A percentile compares a stretch with the other conserved stretches of the same genome.
Conservation (phyloP, 2,329 filamentous ascomycete genomes). For the Trichoderma endophyticum region DNA sequence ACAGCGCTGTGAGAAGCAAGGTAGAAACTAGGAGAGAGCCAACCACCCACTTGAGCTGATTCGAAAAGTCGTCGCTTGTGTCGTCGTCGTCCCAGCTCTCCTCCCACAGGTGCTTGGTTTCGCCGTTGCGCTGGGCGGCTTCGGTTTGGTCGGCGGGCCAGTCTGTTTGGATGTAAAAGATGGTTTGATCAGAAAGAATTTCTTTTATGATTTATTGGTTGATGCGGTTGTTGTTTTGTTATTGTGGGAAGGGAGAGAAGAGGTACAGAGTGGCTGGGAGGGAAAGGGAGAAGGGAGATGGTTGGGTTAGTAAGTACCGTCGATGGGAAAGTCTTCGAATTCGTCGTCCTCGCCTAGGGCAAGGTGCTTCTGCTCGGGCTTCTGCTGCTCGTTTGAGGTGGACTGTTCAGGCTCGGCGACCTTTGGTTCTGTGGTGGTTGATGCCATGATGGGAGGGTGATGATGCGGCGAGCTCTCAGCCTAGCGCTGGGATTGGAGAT, state of each 20-base stretch:
- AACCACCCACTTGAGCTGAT: conserved; percentile 77
- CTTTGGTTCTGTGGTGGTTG: conserved; percentile 31
- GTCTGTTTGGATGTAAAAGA: conserved; percentile 52
- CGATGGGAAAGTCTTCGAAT: conserved; percentile 97
- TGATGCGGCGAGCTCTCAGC: conserved; percentile 10
- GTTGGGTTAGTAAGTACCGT: conserved; percentile 59
- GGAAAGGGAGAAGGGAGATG: not conserved
- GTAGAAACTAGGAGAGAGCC: conserved; percentile 7
- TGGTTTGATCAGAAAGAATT: not conserved
- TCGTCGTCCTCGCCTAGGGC: conserved; percentile 95
- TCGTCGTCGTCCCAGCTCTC: conserved; percentile 99
- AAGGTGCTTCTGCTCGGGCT: conserved; percentile 49
- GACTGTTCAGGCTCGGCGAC: conserved; percentile 29
- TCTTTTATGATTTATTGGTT: not conserved
- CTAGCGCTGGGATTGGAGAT: not conserved
- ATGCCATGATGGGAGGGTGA: conserved; percentile 24
- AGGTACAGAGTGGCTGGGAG: not conserved
- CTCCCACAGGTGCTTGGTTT: conserved; percentile 84
- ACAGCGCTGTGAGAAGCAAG: not conserved
- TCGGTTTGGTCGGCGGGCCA: conserved; percentile 92
- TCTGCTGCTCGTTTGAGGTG: conserved; percentile 26
- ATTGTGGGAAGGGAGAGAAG: not conserved
- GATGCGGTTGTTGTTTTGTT: not conserved
- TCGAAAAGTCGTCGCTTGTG: conserved; percentile 91
- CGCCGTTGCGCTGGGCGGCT: conserved; percentile 65